Conservation (phyloP, 2,329 filamentous ascomycete genomes). For the Raffaelea arxii region DNA sequence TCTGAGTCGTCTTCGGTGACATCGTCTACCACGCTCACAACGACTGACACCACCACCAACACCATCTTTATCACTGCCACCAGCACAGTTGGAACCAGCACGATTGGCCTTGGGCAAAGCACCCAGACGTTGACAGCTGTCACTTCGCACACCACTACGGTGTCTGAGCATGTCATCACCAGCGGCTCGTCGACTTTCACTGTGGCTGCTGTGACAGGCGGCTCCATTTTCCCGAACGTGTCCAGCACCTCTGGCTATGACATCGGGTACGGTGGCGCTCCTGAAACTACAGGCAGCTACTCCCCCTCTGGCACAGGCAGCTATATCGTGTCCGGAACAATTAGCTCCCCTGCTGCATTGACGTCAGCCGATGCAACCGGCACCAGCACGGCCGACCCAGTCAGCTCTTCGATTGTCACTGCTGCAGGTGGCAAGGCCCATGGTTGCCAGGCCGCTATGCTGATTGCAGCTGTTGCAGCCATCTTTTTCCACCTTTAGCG, state of each 20-base stretch:
- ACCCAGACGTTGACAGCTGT: constrained; percentile 6
- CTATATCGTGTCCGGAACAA: constrained; percentile 7
- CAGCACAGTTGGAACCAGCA: constrained; percentile 1
- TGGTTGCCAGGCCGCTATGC: constrained; percentile 22
- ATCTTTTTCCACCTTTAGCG: constrained; percentile 14
- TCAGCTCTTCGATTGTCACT: constrained; percentile 17
- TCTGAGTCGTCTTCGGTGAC: not conserved
- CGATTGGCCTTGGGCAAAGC: too few relatives aligned
- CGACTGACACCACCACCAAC: constrained; percentile 7
- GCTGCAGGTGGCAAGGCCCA: constrained; percentile 14
- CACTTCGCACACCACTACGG: constrained; percentile 1
- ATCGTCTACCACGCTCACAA: not conserved
- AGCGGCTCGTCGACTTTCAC: constrained; percentile 5
- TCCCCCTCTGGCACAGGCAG: constrained; percentile 6
- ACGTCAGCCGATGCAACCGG: constrained; percentile 14
- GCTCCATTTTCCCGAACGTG: constrained; percentile 11
- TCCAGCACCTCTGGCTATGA: too few relatives aligned
- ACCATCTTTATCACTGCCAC: constrained; percentile 9
- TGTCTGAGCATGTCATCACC: not conserved
- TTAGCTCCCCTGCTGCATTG: constrained; percentile 1
- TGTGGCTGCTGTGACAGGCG: constrained; percentile 6
- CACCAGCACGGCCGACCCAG: constrained; percentile 16
- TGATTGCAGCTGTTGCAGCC: constrained; percentile 24
- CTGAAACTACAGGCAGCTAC: not conserved
- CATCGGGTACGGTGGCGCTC: not conserved